Evolutionary conservation across 1,284 basidiomycete species (phyloP), one percentile per base, ranked within the genome.

Genomic region (Irpex sp.): DNA sequence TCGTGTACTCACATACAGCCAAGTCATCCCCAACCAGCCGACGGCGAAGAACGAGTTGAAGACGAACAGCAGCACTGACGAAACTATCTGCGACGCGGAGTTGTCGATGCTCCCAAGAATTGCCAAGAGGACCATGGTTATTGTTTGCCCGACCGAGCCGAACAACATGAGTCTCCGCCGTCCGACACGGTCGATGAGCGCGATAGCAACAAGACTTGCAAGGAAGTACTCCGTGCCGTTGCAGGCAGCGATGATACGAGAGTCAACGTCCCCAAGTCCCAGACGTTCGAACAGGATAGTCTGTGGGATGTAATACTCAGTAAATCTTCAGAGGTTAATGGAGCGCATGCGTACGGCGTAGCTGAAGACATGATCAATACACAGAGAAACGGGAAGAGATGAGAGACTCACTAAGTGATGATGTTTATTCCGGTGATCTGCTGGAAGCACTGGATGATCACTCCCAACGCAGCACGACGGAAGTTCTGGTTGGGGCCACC

Each of bases 21-120:
- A 88, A 4, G 88, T 86, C 84, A 90, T 88, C 26, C 87, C 87
- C 72, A 89, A 81, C 87, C 87, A 89, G 44, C 87, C 88, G 62
- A 89, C 78, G 0, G 86, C 87, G 73, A 89, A 90, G 77, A 87
- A 86, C 47, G 89, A 81, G 70, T 90, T 88, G 75, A 89, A 91
- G 38, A 87, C 74, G 72, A 88, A 89, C 68, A 87, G 81, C 72
- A 89, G 80, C 7, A 85, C 81, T 1, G 85, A 80, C 38, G 85
- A 86, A 11, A 83, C 80, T 62, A 87, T 75, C 58, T 83, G 80
- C 1, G 83, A 73, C 0, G 80, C 80, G 3, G 69, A 73, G 56
- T 76, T 82, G 65, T 82, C 76, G 65, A 84, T 76, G 61, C 76
- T 78, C 4, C 83, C 85, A 19, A 88, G 80, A 51, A 87, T 78